phyloP scores from a whole-genome alignment of 306 rosid species.

The Acacia melanoxylon region DNA sequence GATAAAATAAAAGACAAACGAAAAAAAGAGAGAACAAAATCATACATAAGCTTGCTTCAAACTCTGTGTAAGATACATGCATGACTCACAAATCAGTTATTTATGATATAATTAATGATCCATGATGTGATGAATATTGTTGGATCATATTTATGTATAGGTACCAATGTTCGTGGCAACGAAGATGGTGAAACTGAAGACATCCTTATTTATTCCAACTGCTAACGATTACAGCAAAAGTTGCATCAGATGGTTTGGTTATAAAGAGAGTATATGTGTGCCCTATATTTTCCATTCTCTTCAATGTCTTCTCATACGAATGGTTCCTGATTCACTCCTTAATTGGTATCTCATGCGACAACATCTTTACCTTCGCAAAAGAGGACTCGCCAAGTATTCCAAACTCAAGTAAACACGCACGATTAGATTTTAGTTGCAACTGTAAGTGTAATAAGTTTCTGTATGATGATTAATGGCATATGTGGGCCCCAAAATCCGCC shows the following conservation, averaged over 20 bases:
- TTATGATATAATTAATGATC: neutral
- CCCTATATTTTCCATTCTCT: slow-evolving; percentile 64
- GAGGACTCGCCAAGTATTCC: slow-evolving; percentile 28
- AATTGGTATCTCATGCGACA: slow-evolving; percentile 31
- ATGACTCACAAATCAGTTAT: neutral
- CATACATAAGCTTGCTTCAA: neutral
- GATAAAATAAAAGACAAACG: too few species aligned
- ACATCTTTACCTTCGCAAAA: slow-evolving; percentile 26
- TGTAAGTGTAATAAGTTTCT: neutral
- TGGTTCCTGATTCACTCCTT: slow-evolving; percentile 29
- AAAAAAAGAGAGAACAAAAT: too few species aligned
- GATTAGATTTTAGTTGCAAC: neutral
- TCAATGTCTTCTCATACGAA: slow-evolving; percentile 36
- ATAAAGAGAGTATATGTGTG: slow-evolving; percentile 47
- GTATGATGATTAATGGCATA: neutral
- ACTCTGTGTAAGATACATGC: neutral
- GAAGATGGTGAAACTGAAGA: slow-evolving; percentile 50
- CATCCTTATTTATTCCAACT: slow-evolving; percentile 59
- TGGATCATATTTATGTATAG: slow-evolving; percentile 23
- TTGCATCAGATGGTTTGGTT: slow-evolving; percentile 41
- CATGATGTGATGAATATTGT: neutral
- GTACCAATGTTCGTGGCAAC: slow-evolving; percentile 76
- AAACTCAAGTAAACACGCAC: neutral
- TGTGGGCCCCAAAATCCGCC: too few species aligned
- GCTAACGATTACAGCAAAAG: slow-evolving; percentile 36